Base-by-base conservation (phyloP, 805 yeast species). In the Nakazawaea populi region DNA sequence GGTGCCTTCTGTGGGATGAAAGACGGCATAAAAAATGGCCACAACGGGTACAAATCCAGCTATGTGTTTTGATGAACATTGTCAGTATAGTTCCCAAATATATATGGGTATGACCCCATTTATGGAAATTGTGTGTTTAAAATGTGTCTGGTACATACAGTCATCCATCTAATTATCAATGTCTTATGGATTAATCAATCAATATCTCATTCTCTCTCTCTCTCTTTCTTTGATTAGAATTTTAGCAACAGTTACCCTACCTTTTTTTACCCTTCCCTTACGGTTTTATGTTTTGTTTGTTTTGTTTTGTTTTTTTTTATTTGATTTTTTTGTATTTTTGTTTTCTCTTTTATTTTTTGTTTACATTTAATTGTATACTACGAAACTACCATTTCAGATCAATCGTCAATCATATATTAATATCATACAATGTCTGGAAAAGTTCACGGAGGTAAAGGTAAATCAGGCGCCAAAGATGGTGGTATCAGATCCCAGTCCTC, bases 1-100 rank as follows among this genome's bases (percentile, higher is more conserved):
- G 0, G 98, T 85, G 1, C 99, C 99, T 60, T 90, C 96, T 0
- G 94, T 87, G 0, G 97, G 97, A 60, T 94, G 97, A 67, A 94
- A 94, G 0, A 88, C 89, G 0, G 97, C 83, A 65, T 89, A 94
- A 65, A 94, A 91, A 43, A 90, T 73, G 1, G 97, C 94, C 52
- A 80, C 75, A 14, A 94, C 89, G n/a, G 96, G 96, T 6, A 85
- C 86, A 62, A 91, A 90, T 24, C 96, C 96, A n/a, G 49, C 52
- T 50, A 18, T 32, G 35, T 11, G 11, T 8, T 32, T 32, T 32
- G 24, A 18, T 18, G 24, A 18, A 18, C 24, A 18, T 18, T 18
- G 24, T 18, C 24, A 18, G 24, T 18, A 18, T 18, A 18, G 24
- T 18, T 18, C 24, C 24, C 11, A 32, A 4, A 32, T 32, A 32